Evolutionary conservation across 2,329 filamentous ascomycete genomes (phyloP).

Genomic region (Aureobasidium subglaciale): DNA sequence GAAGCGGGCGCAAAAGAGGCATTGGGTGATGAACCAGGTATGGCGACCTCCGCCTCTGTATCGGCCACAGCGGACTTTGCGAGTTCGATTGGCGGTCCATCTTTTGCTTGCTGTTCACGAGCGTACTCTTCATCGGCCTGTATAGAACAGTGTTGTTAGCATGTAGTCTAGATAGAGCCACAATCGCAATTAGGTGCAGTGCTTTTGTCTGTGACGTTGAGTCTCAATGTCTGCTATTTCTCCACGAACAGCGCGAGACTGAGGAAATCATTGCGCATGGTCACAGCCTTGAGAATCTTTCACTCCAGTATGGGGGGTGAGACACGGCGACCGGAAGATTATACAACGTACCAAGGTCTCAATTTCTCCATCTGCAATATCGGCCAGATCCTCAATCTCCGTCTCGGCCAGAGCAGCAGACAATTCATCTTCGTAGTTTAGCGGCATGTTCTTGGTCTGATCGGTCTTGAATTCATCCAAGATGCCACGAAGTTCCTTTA

Average conservation of each 20-base stretch:
- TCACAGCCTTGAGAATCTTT: too few relatives aligned
- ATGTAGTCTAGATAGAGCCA: too few relatives aligned
- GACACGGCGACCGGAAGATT: too few relatives aligned
- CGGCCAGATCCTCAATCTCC: slow-evolving; percentile 3
- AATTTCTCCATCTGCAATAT: background rate
- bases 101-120: background rate
- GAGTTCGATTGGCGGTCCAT: background rate
- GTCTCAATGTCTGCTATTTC: too few relatives aligned
- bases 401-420: slow-evolving; percentile 3
- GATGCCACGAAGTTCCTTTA: background rate
- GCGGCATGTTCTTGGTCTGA: background rate
- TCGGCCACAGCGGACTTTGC: background rate
- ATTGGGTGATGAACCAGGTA: background rate
- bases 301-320: too few relatives aligned
- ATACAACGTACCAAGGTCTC: background rate
- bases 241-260: too few relatives aligned
- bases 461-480: background rate
- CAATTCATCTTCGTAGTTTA: background rate
- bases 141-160: too few relatives aligned
- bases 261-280: too few relatives aligned
- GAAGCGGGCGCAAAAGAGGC: background rate
- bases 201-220: too few relatives aligned
- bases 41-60: background rate
- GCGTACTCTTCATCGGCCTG: slow-evolving; percentile 6
- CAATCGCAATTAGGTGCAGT: too few relatives aligned